Evolutionary conservation across 306 rosid species (phyloP), one percentile per base, ranked within the genome.

Genomic region (Rubus parviflorus): DNA sequence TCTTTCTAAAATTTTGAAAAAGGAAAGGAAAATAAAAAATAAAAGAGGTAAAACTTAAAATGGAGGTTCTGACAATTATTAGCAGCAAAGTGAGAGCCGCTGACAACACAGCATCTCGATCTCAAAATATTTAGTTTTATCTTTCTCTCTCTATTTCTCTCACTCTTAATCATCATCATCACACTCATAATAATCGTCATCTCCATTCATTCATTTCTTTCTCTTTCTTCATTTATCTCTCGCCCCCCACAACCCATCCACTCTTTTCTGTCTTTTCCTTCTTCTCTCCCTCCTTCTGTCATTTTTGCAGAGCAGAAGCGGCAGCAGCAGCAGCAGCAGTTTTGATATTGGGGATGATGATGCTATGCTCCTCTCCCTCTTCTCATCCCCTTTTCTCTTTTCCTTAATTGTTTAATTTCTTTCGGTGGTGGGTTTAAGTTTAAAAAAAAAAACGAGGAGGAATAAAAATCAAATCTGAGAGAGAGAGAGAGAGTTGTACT

Each of bases 81-180:
- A 76, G 84, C 85, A 52, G 75, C 86, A 82, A 82, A 85, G 82
- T 81, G 73, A 82, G 87, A 73, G 83, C 84, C 74, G 84, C 84
- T 82, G 86, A 76, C 88, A 82, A 76, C 80, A 83, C 82, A 68
- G 81, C 86, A 79, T 72, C 80, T 57, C 62, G 48, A 40, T 65
- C 70, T 65, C 30, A 63, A 22, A 14, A 19, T 58, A 30, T 62
- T 13, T 15, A 2, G 38, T 22, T 35, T 25, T 16, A 2, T 30
- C 52, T 53, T 30, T 60, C 42, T 64, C 53, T 57, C 42, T 51
- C 45, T 77, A 77, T 80, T 79, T 79, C 77, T 77, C 86, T 73
- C 68, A 82, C 79, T 81, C 86, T 82, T 82, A 74, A 81, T 60
- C 78, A 72, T 79, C 78, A 74, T 82, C 84, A 40, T 19, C 25